phyloP scores from a whole-genome alignment of 768 basidiomycete genomes.

The Suillus placidus region DNA sequence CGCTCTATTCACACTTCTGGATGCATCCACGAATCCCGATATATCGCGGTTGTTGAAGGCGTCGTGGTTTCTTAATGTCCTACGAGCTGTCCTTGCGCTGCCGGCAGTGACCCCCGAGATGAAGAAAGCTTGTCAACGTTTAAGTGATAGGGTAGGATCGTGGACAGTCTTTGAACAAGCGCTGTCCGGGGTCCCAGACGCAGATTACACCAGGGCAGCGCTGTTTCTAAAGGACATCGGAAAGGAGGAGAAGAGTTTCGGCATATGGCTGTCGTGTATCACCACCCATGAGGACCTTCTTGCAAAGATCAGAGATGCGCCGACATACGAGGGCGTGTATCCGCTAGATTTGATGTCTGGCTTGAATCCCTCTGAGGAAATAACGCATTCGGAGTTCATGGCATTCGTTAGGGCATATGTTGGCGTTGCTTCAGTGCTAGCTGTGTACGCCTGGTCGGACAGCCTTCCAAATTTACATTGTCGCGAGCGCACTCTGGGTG shows the following conservation, averaged over 20 bases:
- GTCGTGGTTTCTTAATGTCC: constrained; percentile 40
- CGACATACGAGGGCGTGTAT: constrained; percentile 61
- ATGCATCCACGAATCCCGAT: constrained; percentile 67
- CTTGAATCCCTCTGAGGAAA: constrained; percentile 31
- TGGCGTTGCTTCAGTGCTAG: constrained; percentile 67
- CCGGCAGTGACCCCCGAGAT: constrained; percentile 42
- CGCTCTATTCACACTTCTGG: constrained; percentile 57
- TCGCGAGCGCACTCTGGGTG: constrained; percentile 62
- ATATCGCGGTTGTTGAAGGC: constrained; percentile 56
- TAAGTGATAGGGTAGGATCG: constrained; percentile 53
- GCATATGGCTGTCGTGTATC: constrained; percentile 75
- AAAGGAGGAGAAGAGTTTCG: constrained; percentile 65
- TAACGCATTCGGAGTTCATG: constrained; percentile 61
- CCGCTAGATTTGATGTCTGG: constrained; percentile 37
- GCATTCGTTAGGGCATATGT: constrained; percentile 66
- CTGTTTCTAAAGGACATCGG: constrained; percentile 62
- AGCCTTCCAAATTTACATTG: constrained; percentile 67
- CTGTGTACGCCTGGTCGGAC: constrained; percentile 80
- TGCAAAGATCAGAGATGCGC: constrained; percentile 45
- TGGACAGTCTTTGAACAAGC: constrained; percentile 68
- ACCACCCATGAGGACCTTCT: constrained; percentile 57
- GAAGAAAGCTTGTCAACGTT: constrained; percentile 48
- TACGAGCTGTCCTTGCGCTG: constrained; percentile 33
- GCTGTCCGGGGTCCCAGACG: constrained; percentile 49
- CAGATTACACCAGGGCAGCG: constrained; percentile 52